Percentiles rank a stretch among this genome's conserved stretches.
phyloP scores from a whole-genome alignment of 257 asterid species.

The Plectranthus barbatus region DNA sequence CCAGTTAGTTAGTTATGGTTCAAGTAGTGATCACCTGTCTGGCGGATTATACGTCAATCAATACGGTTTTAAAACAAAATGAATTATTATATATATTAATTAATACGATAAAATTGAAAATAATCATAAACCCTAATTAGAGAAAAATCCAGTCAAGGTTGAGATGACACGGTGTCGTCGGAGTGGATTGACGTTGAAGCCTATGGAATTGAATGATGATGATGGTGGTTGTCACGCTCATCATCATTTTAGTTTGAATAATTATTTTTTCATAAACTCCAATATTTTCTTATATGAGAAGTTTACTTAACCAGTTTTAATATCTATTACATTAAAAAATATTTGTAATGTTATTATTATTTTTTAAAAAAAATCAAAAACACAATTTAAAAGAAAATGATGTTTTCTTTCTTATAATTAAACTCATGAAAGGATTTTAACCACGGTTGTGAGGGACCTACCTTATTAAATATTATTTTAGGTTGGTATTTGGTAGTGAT shows the following conservation, averaged over 20 bases:
- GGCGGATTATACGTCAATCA: not conserved
- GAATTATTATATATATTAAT: no score
- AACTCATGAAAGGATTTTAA: no score
- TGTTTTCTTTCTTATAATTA: no score
- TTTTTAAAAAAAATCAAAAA: no score
- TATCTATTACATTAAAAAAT: not conserved
- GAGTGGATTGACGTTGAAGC: conserved; percentile 16
- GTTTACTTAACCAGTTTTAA: not conserved
- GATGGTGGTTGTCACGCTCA: conserved; percentile 37
- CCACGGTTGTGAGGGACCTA: no score
- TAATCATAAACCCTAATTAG: not conserved
- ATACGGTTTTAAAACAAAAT: no score
- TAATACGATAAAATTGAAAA: not conserved
- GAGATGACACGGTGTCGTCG: conserved; percentile 5
- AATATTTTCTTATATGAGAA: not conserved
- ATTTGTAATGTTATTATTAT: not conserved
- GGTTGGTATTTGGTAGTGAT: no score
- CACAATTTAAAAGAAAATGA: no score
- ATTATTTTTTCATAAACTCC: not conserved
- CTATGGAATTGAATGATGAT: conserved; percentile 31
- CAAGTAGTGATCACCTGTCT: conserved; percentile 5
- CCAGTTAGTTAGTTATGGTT: conserved; percentile 8
- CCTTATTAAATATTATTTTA: no score
- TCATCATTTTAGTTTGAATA: conserved; percentile 21
- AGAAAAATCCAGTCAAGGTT: not conserved